These are phyloP conservation scores for Ramularia collo-cygni DNA, from an alignment of 2,329 filamentous ascomycete genomes.

Conservation along the genomic window DNA sequence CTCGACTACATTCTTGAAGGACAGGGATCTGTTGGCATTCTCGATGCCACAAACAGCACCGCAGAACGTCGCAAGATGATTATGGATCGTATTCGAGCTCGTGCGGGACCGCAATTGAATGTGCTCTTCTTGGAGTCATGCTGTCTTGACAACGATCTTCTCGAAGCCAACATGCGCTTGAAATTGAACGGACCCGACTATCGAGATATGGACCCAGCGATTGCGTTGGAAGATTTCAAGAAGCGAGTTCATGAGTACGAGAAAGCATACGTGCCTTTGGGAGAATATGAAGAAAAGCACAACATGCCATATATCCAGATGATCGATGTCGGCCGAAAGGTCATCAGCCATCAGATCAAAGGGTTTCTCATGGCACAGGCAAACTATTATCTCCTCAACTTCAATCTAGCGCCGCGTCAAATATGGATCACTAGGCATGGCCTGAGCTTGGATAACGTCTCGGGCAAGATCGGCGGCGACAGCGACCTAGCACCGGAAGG, in stretches of 20 bases:
- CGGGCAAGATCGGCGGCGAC: constrained; percentile 85
- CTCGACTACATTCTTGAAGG: constrained; percentile 78
- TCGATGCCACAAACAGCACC: constrained; percentile 97
- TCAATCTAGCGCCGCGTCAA: constrained; percentile 89
- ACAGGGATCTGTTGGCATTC: constrained; percentile 84
- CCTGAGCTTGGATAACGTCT: constrained; percentile 79
- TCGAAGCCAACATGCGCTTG: constrained; percentile 94
- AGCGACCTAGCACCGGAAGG: constrained; percentile 77
- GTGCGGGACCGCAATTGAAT: constrained; percentile 77
- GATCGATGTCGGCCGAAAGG: constrained; percentile 93
- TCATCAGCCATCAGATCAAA: constrained; percentile 81
- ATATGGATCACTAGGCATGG: constrained; percentile 98
- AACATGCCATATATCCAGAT: constrained; percentile 95
- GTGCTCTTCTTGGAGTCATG: constrained; percentile 94
- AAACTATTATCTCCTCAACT: constrained; percentile 90
- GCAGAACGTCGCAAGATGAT: constrained; percentile 75
- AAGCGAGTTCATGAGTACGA: constrained; percentile 88
- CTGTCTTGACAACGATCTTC: constrained; percentile 72
- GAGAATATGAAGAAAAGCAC: constrained; percentile 68
- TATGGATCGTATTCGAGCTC: constrained; percentile 64
- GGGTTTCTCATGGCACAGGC: constrained; percentile 90
- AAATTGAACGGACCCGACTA: constrained; percentile 96
- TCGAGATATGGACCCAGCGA: constrained; percentile 80
- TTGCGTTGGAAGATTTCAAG: constrained; percentile 85
- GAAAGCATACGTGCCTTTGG: constrained; percentile 85